Evolutionary conservation across 2,329 filamentous ascomycete species (phyloP), one percentile per base, ranked within the genome.

Genomic region (Sarocladiaceae sp.): DNA sequence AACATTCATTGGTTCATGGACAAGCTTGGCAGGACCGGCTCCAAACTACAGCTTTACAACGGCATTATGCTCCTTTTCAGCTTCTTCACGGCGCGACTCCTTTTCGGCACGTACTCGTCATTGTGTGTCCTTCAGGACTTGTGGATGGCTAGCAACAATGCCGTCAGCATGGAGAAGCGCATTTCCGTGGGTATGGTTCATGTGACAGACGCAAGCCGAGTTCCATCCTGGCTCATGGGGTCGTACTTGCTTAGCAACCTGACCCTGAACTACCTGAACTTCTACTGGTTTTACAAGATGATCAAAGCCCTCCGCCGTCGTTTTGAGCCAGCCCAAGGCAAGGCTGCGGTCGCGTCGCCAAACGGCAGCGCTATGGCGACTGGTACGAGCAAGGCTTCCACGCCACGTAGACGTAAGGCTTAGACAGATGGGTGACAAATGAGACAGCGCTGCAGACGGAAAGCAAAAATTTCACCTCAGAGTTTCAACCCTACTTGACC

Each of bases 1-100:
- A 95, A 95, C 66, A 80, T 93, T 64, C 90, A 95, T 74, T 95
- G 90, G 90, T 94, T 94, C 74, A 89, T 88, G 70, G 90, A 95
- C 71, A 95, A 95, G 73, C 74, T 93, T 54, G 79, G 83, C 62
- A 84, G 90, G 77, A 94, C 90, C 0, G 90, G 90, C 31, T 84
- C 85, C 18, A 77, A 75, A 51, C 69, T 82, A 22, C 90, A 94
- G 71, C 78, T 92, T 25, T 84, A 89, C 69, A 94, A 94, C 62
- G 89, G 89, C 59, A 75, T 91, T 55, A 63, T 81, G 53, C 80
- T 94, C 3, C 80, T 93, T 50, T 68, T 74, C 57, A 88, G 80
- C 46, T 94, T 94, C 70, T 91, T 92, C 71, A 79, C 75, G 56
- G 88, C 85, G 66, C 87, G 89, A 53, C 77, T 95, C 11, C 71